phyloP scores from a whole-genome alignment of 352 stramenopile species.

The Phytophthora rubi region DNA sequence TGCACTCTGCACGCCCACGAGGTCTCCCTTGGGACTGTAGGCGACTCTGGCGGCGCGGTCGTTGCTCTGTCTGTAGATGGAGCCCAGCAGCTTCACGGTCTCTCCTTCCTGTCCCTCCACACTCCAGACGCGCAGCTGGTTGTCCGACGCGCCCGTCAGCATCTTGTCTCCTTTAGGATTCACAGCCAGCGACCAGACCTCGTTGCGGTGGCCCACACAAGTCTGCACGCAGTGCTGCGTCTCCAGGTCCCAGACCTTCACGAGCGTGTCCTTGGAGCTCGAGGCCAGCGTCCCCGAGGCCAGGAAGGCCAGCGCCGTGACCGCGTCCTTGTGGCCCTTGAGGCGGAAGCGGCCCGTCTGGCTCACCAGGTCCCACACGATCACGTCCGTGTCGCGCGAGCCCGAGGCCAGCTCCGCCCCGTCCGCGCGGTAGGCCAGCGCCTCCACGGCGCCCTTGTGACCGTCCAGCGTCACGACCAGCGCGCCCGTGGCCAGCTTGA shows the following conservation, averaged over 20 bases:
- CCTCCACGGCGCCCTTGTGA: conserved; percentile 84
- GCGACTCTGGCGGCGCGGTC: conserved; percentile 72
- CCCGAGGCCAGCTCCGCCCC: conserved; percentile 86
- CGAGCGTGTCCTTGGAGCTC: conserved; percentile 92
- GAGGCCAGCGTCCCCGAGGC: conserved; percentile 65
- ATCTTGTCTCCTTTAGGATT: conserved; percentile 67
- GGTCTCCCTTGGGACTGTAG: conserved; percentile 63
- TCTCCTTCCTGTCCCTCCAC: conserved; percentile 49
- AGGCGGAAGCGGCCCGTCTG: conserved; percentile 91
- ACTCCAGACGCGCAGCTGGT: conserved; percentile 81
- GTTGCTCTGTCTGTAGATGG: conserved; percentile 78
- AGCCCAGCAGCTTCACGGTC: conserved; percentile 68
- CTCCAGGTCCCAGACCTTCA: conserved; percentile 96
- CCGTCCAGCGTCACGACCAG: conserved; percentile 90
- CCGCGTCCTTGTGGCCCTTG: conserved; percentile 92
- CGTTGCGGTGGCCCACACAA: conserved; percentile 91
- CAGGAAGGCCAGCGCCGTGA: conserved; percentile 92
- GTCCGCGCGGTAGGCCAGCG: conserved; percentile 78
- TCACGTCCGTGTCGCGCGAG: conserved; percentile 92
- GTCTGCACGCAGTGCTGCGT: conserved; percentile 95
- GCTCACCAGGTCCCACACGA: conserved; percentile 94
- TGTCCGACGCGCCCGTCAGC: conserved; percentile 83
- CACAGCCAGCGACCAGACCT: conserved; percentile 92
- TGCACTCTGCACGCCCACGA: conserved; percentile 79
- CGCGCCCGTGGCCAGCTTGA: conserved; percentile 75